Evolutionary conservation across 2,329 filamentous ascomycete species (phyloP).

Genomic region (Colletotrichum costaricense): DNA sequence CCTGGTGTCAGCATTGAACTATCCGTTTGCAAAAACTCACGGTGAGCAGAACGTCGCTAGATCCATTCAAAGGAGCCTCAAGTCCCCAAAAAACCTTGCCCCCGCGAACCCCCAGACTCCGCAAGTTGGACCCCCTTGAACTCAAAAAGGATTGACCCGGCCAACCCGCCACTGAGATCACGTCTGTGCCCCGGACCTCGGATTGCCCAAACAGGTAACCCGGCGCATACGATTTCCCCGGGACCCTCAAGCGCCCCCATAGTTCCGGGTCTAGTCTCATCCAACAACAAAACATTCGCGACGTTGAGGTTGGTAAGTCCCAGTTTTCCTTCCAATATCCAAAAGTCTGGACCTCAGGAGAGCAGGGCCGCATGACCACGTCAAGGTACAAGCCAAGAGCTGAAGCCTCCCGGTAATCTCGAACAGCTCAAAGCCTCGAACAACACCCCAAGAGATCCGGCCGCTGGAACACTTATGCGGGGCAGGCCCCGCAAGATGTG

Average conservation of each 20-base stretch:
- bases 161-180: background rate
- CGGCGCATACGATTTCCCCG: slow-evolving; percentile 22
- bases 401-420: background rate
- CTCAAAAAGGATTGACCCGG: slow-evolving; percentile 6
- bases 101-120: slow-evolving; percentile 22
- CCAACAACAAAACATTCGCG: slow-evolving; percentile 7
- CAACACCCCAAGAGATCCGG: background rate
- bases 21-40: background rate
- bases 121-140: background rate
- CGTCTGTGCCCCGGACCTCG: slow-evolving; percentile 11
- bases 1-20: background rate
- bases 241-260: slow-evolving; percentile 3
- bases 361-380: background rate
- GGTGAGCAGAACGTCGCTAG: background rate
- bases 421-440: background rate
- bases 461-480: background rate
- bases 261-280: slow-evolving; percentile 2
- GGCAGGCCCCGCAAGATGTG: background rate
- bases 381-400: slow-evolving; percentile 1
- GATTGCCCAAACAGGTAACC: slow-evolving; percentile 28
- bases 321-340: background rate
- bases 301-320: slow-evolving; percentile 6
- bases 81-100: slow-evolving; percentile 3
- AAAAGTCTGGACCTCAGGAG: slow-evolving; percentile 2
- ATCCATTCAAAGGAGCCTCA: slow-evolving; percentile 1